A percentile compares a stretch with the other conserved stretches of the same genome.
Evolutionary conservation across 345 rosid genomes (phyloP).

Genomic region (Salix koriyanagi): DNA sequence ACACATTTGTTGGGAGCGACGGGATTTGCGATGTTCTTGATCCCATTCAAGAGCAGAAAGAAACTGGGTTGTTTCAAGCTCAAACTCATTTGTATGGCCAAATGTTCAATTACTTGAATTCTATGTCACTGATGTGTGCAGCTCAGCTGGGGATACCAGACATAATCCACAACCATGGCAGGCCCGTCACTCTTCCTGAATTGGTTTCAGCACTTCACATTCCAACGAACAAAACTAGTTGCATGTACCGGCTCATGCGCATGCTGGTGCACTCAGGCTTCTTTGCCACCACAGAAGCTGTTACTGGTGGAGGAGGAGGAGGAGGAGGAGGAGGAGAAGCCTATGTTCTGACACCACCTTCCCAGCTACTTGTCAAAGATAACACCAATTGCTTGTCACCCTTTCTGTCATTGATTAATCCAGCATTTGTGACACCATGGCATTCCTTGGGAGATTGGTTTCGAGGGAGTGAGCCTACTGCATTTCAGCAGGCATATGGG

Average conservation of each 20-base stretch:
- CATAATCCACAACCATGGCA: conserved; percentile 32
- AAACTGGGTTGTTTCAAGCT: conserved; percentile 31
- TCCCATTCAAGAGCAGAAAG: not conserved
- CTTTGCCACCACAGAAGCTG: conserved; percentile 15
- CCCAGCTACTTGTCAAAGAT: conserved; percentile 34
- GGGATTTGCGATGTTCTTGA: conserved; percentile 8
- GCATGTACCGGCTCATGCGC: conserved; percentile 39
- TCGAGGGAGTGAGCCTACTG: conserved; percentile 7
- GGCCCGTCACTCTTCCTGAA: conserved; percentile 38
- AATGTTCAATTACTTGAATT: conserved; percentile 32
- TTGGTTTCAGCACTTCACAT: conserved; percentile 33
- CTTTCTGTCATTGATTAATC: conserved; percentile 15
- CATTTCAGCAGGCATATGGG: conserved; percentile 13
- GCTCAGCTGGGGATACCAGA: conserved; percentile 46
- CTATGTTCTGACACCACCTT: conserved; percentile 34
- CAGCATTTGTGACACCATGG: conserved; percentile 3
- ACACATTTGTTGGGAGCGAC: not conserved
- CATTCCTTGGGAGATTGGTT: conserved; percentile 16
- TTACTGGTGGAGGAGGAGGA: not conserved
- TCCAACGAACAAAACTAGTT: conserved; percentile 23
- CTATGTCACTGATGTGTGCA: conserved; percentile 46
- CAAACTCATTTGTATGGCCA: conserved; percentile 40
- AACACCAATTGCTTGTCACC: conserved; percentile 33
- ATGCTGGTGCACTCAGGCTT: conserved; percentile 37
- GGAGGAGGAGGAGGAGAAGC: conserved; percentile 18